Conservation (phyloP, 352 stramenopile genomes). For the Phytophthora quininea region DNA sequence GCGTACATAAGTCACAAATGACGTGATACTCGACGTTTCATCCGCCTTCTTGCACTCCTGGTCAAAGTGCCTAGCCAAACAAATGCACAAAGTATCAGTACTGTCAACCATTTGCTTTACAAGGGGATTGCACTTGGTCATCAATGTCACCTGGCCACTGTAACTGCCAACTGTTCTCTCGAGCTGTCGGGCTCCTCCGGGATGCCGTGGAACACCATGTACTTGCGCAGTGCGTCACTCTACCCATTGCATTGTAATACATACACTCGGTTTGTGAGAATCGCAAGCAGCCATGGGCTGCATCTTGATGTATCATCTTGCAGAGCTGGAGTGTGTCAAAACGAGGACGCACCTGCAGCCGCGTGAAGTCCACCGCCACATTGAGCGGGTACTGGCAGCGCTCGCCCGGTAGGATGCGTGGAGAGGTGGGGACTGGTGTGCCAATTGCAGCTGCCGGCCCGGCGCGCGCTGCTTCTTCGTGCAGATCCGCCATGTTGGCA, state of each 20-base stretch:
- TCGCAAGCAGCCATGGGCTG: neutral
- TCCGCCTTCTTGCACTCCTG: constrained; percentile 68
- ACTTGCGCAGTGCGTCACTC: constrained; percentile 66
- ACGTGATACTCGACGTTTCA: constrained; percentile 65
- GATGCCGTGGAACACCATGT: constrained; percentile 70
- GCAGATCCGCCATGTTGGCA: constrained; percentile 1
- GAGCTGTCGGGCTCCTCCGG: constrained; percentile 55
- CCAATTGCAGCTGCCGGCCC: neutral
- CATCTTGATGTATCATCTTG: constrained; percentile 5
- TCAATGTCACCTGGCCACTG: constrained; percentile 58
- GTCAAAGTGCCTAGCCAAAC: constrained; percentile 55
- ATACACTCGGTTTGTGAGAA: neutral
- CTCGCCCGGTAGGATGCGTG: constrained; percentile 30
- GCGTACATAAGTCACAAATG: constrained; percentile 74
- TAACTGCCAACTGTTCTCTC: constrained; percentile 58
- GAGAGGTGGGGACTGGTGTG: neutral
- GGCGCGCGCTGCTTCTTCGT: neutral
- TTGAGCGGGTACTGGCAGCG: constrained; percentile 62
- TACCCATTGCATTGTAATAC: constrained; percentile 26
- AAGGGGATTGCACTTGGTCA: constrained; percentile 4
- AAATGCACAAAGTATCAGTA: neutral
- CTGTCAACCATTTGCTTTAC: neutral
- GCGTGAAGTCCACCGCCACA: constrained; percentile 74
- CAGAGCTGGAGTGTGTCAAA: neutral
- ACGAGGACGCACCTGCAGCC: constrained; percentile 48